These are phyloP conservation scores for Aspergillus campestris DNA, from an alignment of 495 filamentous ascomycete genomes.

Conservation along the genomic window DNA sequence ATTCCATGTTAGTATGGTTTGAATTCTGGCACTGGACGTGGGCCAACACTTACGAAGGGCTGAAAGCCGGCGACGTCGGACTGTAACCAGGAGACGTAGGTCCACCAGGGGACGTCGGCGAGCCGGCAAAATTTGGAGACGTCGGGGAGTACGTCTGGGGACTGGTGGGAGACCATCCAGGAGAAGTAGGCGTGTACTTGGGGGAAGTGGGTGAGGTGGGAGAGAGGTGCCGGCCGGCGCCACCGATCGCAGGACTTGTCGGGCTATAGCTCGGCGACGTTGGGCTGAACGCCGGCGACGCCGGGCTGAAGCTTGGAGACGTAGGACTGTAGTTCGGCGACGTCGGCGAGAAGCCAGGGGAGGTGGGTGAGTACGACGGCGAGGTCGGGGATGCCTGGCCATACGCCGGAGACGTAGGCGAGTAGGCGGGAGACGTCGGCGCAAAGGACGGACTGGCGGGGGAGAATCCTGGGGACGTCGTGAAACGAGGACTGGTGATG, in stretches of 20 bases:
- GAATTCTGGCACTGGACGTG: neutral
- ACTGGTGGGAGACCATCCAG: conserved; percentile 59
- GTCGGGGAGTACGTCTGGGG: conserved; percentile 70
- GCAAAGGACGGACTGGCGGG: conserved; percentile 64
- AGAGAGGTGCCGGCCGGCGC: conserved; percentile 42
- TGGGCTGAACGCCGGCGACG: conserved; percentile 50
- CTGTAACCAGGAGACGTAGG: conserved; percentile 49
- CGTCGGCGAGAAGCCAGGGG: conserved; percentile 74
- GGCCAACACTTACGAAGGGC: conserved; percentile 30
- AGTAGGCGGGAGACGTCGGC: conserved; percentile 73
- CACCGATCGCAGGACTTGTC: conserved; percentile 53
- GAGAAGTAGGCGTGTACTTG: conserved; percentile 67
- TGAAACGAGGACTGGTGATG: conserved; percentile 47
- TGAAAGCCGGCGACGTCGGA: conserved; percentile 44
- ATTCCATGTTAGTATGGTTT: conserved; percentile 13
- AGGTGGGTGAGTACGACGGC: conserved; percentile 75
- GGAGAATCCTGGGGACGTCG: conserved; percentile 48
- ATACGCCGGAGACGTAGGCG: conserved; percentile 69
- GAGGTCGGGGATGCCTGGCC: conserved; percentile 56
- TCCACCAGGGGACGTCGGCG: conserved; percentile 45
- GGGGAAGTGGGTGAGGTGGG: conserved; percentile 63
- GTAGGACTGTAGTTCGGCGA: conserved; percentile 56
- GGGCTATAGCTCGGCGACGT: conserved; percentile 60
- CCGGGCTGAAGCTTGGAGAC: conserved; percentile 53
- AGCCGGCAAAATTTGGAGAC: conserved; percentile 59